These are phyloP conservation scores for Ceratocystis albifundus DNA, from an alignment of 2,329 filamentous ascomycete species.

Conservation along the genomic window DNA sequence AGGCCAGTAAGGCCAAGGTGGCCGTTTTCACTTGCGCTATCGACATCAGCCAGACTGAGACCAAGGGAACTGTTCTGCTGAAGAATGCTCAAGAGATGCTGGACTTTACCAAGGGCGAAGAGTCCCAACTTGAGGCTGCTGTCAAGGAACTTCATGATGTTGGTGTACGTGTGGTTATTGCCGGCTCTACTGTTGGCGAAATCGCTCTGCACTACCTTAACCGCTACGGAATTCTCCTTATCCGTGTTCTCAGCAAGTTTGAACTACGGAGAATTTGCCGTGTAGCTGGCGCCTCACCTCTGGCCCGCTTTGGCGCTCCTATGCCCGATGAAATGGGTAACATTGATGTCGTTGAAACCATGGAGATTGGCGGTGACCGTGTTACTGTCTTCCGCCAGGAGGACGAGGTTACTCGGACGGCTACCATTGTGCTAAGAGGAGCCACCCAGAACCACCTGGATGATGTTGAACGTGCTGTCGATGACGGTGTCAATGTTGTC, in stretches of 20 bases:
- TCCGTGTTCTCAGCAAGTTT: conserved; percentile 97
- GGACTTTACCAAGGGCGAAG: conserved; percentile 95
- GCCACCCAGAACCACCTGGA: conserved; percentile 97
- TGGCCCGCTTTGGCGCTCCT: conserved; percentile 85
- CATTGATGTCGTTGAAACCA: conserved; percentile 89
- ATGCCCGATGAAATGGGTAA: conserved; percentile 99
- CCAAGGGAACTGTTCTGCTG: conserved; percentile 91
- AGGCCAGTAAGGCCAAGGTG: conserved; percentile 85
- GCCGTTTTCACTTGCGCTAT: conserved; percentile 94
- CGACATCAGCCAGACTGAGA: conserved; percentile 92
- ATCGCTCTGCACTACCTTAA: conserved; percentile 96
- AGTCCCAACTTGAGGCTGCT: conserved; percentile 73
- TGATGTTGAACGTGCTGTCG: conserved; percentile 90
- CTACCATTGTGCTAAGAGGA: conserved; percentile 85
- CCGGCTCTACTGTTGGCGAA: conserved; percentile 87
- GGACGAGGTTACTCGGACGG: conserved; percentile 79
- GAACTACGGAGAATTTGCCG: conserved; percentile 90
- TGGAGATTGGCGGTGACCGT: conserved; percentile 94
- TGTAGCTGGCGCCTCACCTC: conserved; percentile 90
- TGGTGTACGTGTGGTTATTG: conserved; percentile 80
- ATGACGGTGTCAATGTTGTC: conserved; percentile 96
- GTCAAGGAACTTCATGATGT: conserved; percentile 96
- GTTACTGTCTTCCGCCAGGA: conserved; percentile 98
- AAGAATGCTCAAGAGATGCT: conserved; percentile 99
- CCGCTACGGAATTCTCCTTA: conserved; percentile 87